Evolutionary conservation across 1,139 yeast species (phyloP).

Genomic region (Pichia sp.): DNA sequence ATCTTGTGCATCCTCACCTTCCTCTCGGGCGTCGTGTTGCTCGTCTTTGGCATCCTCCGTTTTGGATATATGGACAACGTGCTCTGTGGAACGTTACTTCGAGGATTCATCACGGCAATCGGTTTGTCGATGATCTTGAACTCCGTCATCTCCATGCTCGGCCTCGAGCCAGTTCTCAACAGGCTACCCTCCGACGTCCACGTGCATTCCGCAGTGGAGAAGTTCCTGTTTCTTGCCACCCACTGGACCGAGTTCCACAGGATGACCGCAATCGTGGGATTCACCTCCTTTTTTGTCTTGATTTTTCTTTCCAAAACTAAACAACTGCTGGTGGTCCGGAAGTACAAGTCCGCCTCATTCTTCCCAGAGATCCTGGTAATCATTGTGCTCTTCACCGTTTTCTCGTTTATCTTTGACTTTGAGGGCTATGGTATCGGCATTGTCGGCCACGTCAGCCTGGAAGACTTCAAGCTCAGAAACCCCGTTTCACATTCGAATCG

Average conservation of each 20-base stretch:
- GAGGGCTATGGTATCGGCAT: slow-evolving; percentile 53
- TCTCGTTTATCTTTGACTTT: slow-evolving; percentile 55
- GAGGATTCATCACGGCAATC: slow-evolving; percentile 92
- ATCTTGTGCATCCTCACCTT: slow-evolving; percentile 71
- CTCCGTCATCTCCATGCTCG: slow-evolving; percentile 68
- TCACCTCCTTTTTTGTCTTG: slow-evolving; percentile 43
- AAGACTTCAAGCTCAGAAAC: slow-evolving; percentile 41
- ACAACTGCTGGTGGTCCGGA: slow-evolving; percentile 32
- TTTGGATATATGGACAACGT: slow-evolving; percentile 89
- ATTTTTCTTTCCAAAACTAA: slow-evolving; percentile 43
- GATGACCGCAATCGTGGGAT: slow-evolving; percentile 51
- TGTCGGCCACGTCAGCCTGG: slow-evolving; percentile 60
- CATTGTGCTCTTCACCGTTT: slow-evolving; percentile 57
- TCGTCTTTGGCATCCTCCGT: slow-evolving; percentile 75
- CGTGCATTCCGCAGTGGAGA: slow-evolving; percentile 73
- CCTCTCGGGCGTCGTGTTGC: slow-evolving; percentile 68
- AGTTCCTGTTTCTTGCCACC: slow-evolving; percentile 52
- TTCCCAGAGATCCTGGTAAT: slow-evolving; percentile 83
- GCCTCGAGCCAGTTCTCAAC: slow-evolving; percentile 44
- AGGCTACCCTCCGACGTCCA: slow-evolving; percentile 42
- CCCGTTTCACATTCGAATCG: slow-evolving; percentile 41
- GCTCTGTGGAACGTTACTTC: slow-evolving; percentile 70
- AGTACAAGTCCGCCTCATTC: slow-evolving; percentile 40
- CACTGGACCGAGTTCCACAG: slow-evolving; percentile 41
- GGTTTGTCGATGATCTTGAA: slow-evolving; percentile 86